Evolutionary conservation across 768 basidiomycete genomes (phyloP).

Genomic region (Russula griseocarnosa): DNA sequence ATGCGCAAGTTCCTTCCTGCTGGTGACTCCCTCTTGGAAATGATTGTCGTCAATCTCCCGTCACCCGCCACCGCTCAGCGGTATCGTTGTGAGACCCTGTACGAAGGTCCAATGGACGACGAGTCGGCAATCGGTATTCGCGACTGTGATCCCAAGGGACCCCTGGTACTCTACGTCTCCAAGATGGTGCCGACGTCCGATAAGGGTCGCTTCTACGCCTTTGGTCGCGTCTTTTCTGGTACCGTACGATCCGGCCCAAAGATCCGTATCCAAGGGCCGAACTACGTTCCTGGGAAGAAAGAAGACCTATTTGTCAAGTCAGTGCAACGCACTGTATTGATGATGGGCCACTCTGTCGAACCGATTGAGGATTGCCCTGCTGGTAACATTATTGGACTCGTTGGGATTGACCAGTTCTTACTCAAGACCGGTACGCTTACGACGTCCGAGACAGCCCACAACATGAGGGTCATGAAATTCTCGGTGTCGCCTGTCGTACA

Average conservation of each 20-base stretch:
- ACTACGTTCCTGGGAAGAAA: slow-evolving; percentile 98
- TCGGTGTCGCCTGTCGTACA: slow-evolving; percentile 99
- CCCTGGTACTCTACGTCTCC: slow-evolving; percentile 96
- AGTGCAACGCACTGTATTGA: slow-evolving; percentile 96
- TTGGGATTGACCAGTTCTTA: slow-evolving; percentile 99
- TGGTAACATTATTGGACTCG: slow-evolving; percentile 98
- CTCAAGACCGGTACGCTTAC: slow-evolving; percentile 99
- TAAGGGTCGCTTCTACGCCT: slow-evolving; percentile 99
- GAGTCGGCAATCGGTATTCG: slow-evolving; percentile 98
- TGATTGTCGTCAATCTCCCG: slow-evolving; percentile 99
- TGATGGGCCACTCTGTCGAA: slow-evolving; percentile 99
- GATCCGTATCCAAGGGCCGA: slow-evolving; percentile 98
- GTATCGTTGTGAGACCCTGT: slow-evolving; percentile 98
- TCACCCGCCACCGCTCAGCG: slow-evolving; percentile 96
- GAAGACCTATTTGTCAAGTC: slow-evolving; percentile 97
- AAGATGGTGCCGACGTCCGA: slow-evolving; percentile 99
- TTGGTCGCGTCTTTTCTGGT: slow-evolving; percentile 99
- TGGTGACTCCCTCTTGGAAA: slow-evolving; percentile 97
- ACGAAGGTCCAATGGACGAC: slow-evolving; percentile 99
- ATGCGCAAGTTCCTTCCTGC: slow-evolving; percentile 99
- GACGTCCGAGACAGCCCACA: slow-evolving; percentile 96
- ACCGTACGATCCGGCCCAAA: slow-evolving; percentile 97
- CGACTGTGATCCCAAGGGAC: slow-evolving; percentile 94
- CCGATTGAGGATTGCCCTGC: slow-evolving; percentile 99
- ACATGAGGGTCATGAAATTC: slow-evolving; percentile 99